These are phyloP conservation scores for Cutaneotrichosporon dermatis DNA, from an alignment of 1,284 basidiomycete genomes.

Conservation along the genomic window DNA sequence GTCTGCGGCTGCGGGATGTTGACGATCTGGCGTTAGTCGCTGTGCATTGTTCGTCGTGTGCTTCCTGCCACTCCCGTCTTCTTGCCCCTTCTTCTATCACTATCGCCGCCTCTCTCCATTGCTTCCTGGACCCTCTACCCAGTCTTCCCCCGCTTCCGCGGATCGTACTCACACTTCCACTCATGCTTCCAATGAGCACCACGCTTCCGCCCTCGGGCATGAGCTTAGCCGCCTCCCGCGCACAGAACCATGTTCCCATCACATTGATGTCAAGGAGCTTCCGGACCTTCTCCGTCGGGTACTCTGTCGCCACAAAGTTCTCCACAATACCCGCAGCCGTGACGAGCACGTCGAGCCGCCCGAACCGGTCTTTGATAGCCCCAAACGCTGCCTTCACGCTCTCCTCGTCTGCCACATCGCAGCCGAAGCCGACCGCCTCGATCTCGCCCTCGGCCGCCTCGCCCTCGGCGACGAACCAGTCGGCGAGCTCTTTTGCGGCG, in stretches of 20 bases:
- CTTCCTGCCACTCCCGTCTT: no score
- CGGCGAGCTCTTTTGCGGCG: slow-evolving; percentile 69
- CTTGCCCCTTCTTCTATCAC: no score
- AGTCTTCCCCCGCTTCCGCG: no score
- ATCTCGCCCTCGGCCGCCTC: slow-evolving; percentile 60
- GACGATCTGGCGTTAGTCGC: slow-evolving; percentile 59
- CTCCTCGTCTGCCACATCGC: slow-evolving; percentile 80
- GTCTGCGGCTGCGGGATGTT: slow-evolving; percentile 87
- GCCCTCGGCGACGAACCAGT: slow-evolving; percentile 57
- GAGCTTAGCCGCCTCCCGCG: slow-evolving; percentile 75
- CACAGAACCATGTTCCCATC: slow-evolving; percentile 78
- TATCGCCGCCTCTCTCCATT: no score
- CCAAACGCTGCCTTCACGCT: slow-evolving; percentile 70
- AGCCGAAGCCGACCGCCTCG: slow-evolving; percentile 70
- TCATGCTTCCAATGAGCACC: slow-evolving; percentile 86
- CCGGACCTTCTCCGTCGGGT: slow-evolving; percentile 76
- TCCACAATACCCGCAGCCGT: slow-evolving; percentile 89
- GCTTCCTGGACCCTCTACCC: no score
- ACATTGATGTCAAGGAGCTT: slow-evolving; percentile 89
- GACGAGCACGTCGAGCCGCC: slow-evolving; percentile 59
- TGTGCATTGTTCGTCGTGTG: no score
- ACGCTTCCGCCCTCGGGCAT: slow-evolving; percentile 65
- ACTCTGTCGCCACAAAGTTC: slow-evolving; percentile 86
- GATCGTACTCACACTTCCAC: slow-evolving; percentile 60
- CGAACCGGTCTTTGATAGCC: slow-evolving; percentile 65